phyloP scores from a whole-genome alignment of 257 asterid species.

The Solanum neorickii region DNA sequence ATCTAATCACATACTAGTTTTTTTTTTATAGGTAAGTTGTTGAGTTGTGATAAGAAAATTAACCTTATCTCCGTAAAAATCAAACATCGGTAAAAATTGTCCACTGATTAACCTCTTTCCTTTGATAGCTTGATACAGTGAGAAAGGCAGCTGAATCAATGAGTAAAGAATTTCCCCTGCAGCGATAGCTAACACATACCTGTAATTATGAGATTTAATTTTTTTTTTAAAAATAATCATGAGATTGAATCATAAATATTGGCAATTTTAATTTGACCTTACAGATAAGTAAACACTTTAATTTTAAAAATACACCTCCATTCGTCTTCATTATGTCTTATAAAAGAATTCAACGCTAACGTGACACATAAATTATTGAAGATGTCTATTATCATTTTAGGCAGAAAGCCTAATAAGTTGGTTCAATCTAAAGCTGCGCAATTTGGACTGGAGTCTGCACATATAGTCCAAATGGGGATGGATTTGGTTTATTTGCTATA shows the following conservation, averaged over 20 bases:
- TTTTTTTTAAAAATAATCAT: neutral
- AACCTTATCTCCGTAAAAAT: constrained; percentile 55
- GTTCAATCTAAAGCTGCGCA: neutral
- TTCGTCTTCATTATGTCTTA: fast-evolving
- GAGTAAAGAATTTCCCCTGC: constrained; percentile 30
- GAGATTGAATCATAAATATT: neutral
- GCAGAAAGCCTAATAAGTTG: neutral
- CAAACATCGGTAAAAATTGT: constrained; percentile 29
- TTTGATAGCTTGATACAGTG: constrained; percentile 21
- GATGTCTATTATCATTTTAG: neutral
- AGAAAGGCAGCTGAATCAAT: constrained; percentile 44
- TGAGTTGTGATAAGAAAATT: neutral
- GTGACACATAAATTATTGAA: neutral
- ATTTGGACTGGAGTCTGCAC: neutral
- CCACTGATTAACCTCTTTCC: constrained; percentile 33
- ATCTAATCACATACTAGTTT: no score
- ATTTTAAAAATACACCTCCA: no score
- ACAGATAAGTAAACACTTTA: neutral
- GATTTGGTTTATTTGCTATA: neutral
- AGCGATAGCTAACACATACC: constrained; percentile 32
- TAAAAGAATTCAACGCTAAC: no score
- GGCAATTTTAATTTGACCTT: neutral
- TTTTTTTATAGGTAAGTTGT: no score
- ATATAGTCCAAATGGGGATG: neutral
- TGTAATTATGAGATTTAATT: neutral